phyloP scores from a whole-genome alignment of 2,329 filamentous ascomycete genomes.

The Alternaria rosae region DNA sequence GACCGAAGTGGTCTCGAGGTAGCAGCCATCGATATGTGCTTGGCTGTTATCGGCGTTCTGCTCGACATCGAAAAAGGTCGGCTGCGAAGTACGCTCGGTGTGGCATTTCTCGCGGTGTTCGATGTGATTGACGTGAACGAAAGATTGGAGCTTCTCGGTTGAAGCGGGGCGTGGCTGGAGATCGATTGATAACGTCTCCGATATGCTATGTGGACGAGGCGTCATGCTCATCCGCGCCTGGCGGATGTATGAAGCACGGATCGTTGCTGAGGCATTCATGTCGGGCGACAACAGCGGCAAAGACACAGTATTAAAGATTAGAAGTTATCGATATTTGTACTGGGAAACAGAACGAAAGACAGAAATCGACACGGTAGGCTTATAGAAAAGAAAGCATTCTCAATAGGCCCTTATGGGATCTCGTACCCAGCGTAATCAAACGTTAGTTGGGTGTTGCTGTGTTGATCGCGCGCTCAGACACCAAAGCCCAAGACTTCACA shows the following conservation, averaged over 20 bases:
- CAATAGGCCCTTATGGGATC: background rate
- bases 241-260: conserved; percentile 37
- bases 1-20: background rate
- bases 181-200: background rate
- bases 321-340: conserved; percentile 12
- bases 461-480: conserved; percentile 2
- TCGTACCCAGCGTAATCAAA: background rate
- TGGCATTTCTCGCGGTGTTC: conserved; percentile 33
- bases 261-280: conserved; percentile 44
- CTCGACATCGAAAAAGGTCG: conserved; percentile 6
- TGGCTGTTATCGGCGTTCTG: background rate
- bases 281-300: background rate
- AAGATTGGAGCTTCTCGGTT: conserved; percentile 25
- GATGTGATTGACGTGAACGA: conserved; percentile 29
- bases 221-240: conserved; percentile 29
- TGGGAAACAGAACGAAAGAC: background rate
- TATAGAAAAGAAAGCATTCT: background rate
- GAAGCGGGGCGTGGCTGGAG: conserved; percentile 27
- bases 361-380: background rate
- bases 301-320: conserved; percentile 4
- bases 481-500: conserved; percentile 15
- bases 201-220: conserved; percentile 6
- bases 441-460: background rate
- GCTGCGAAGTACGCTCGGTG: conserved; percentile 18
- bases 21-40: conserved; percentile 1